Evolutionary conservation across 441 rosid genomes (phyloP).

Genomic region (Aleurites moluccanus): DNA sequence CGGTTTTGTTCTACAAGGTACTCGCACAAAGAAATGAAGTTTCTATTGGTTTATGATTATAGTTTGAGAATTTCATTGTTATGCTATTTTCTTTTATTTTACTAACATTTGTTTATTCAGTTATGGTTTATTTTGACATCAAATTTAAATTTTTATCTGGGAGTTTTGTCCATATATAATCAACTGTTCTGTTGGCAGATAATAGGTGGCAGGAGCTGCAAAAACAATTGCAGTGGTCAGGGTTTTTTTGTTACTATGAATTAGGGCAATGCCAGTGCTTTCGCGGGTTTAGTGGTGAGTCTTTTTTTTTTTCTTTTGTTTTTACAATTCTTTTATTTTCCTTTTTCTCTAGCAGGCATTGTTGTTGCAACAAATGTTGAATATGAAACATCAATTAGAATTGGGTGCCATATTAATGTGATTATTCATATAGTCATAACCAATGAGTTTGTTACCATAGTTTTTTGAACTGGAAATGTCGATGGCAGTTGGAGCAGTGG

Average conservation of each 20-base stretch:
- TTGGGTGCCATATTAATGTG: background rate
- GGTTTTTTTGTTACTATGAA: conserved; percentile 87
- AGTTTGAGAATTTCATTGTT: background rate
- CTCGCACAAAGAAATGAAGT: background rate
- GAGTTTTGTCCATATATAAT: background rate
- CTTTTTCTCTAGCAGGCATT: background rate
- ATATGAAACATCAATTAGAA: background rate
- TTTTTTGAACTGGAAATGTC: conserved; percentile 2
- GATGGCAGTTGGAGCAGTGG: background rate
- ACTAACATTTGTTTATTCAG: background rate
- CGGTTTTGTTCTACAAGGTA: background rate
- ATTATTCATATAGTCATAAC: background rate
- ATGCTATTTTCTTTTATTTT: background rate
- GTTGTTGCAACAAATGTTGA: background rate
- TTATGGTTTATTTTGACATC: background rate
- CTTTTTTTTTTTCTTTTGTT: background rate
- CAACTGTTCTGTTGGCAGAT: conserved; percentile 44
- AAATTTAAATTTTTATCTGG: background rate
- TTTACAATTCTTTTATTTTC: background rate
- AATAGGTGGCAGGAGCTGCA: conserved; percentile 67
- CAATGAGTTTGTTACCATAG: background rate
- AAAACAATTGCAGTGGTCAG: conserved; percentile 67
- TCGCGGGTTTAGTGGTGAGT: conserved; percentile 78
- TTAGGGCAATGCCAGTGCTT: conserved; percentile 83
- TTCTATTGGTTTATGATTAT: background rate